Percentiles rank a stretch among this genome's conserved stretches.
phyloP scores from a whole-genome alignment of 805 yeast species.

The Candida railenensis region DNA sequence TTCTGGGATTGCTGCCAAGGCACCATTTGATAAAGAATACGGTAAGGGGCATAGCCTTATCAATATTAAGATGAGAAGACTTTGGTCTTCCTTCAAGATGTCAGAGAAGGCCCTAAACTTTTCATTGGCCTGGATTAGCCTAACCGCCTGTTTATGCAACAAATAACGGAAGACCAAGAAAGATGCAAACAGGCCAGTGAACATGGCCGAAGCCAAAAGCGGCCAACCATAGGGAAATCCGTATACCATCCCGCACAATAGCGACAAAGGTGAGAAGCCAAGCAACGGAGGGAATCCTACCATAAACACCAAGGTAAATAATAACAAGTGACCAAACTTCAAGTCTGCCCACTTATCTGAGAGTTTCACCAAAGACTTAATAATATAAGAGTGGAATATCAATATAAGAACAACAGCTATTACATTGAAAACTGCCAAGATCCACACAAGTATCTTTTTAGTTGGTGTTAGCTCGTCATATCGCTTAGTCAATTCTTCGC shows the following conservation, averaged over 20 bases:
- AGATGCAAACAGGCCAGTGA: slow-evolving; percentile 72
- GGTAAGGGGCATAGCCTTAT: slow-evolving; percentile 90
- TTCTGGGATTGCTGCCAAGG: slow-evolving; percentile 83
- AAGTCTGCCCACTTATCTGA: slow-evolving; percentile 47
- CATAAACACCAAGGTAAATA: slow-evolving; percentile 53
- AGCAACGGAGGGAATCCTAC: slow-evolving; percentile 90
- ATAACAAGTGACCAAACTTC: slow-evolving; percentile 40
- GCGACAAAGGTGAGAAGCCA: slow-evolving; percentile 72
- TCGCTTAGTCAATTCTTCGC: slow-evolving; percentile 13
- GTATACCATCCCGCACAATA: slow-evolving; percentile 75
- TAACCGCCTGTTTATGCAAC: slow-evolving; percentile 55
- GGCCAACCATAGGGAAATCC: slow-evolving; percentile 84
- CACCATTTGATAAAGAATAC: slow-evolving; percentile 89
- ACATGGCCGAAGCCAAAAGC: slow-evolving; percentile 64
- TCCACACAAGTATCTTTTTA: slow-evolving; percentile 13
- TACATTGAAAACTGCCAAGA: slow-evolving; percentile 18
- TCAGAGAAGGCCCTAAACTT: slow-evolving; percentile 73
- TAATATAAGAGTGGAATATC: slow-evolving; percentile 35
- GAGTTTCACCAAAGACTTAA: slow-evolving; percentile 35
- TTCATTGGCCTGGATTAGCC: slow-evolving; percentile 58
- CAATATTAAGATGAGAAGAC: slow-evolving; percentile 62
- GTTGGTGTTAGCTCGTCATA: slow-evolving; percentile 15
- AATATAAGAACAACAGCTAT: slow-evolving; percentile 17
- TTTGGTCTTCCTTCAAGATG: slow-evolving; percentile 67
- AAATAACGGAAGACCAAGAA: slow-evolving; percentile 65